Conservation (phyloP, 495 filamentous ascomycete species). For the Penicillium cataractarum region DNA sequence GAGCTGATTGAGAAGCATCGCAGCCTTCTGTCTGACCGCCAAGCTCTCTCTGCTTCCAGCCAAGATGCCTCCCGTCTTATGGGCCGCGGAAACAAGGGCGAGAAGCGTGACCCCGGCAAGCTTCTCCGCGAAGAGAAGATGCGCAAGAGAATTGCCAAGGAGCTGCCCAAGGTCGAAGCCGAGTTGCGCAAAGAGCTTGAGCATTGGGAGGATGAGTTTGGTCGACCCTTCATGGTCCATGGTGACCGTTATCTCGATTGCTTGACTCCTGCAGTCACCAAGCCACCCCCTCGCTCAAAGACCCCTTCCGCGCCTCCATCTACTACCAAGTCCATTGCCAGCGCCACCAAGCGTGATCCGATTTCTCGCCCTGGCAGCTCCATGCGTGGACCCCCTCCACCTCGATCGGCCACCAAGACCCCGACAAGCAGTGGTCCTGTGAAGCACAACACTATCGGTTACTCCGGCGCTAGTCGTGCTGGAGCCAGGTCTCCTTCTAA, state of each 20-base stretch:
- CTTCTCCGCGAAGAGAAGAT: constrained; percentile 98
- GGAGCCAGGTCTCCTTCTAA: constrained; percentile 69
- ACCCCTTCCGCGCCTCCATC: constrained; percentile 69
- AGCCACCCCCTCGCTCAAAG: constrained; percentile 71
- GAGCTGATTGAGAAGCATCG: constrained; percentile 83
- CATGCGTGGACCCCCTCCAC: constrained; percentile 54
- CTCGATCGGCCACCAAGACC: constrained; percentile 67
- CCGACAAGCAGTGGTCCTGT: constrained; percentile 57
- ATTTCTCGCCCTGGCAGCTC: constrained; percentile 50
- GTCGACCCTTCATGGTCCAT: constrained; percentile 88
- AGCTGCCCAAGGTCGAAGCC: constrained; percentile 85
- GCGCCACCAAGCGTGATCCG: constrained; percentile 30
- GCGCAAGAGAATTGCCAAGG: constrained; percentile 93
- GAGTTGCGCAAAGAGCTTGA: constrained; percentile 83
- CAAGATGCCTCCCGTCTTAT: constrained; percentile 94
- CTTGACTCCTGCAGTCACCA: constrained; percentile 65
- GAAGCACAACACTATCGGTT: constrained; percentile 61
- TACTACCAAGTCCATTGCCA: constrained; percentile 23
- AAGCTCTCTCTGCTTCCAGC: constrained; percentile 82
- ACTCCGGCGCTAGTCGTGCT: constrained; percentile 37
- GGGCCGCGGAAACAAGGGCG: constrained; percentile 83
- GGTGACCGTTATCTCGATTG: constrained; percentile 87
- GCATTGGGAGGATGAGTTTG: constrained; percentile 91
- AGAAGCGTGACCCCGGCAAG: constrained; percentile 89
- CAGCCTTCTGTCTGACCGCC: constrained; percentile 80